A percentile compares a stretch with the other conserved stretches of the same genome.
These are phyloP conservation scores for Rubroboletus satanas DNA, from an alignment of 768 basidiomycete genomes.

Conservation along the genomic window DNA sequence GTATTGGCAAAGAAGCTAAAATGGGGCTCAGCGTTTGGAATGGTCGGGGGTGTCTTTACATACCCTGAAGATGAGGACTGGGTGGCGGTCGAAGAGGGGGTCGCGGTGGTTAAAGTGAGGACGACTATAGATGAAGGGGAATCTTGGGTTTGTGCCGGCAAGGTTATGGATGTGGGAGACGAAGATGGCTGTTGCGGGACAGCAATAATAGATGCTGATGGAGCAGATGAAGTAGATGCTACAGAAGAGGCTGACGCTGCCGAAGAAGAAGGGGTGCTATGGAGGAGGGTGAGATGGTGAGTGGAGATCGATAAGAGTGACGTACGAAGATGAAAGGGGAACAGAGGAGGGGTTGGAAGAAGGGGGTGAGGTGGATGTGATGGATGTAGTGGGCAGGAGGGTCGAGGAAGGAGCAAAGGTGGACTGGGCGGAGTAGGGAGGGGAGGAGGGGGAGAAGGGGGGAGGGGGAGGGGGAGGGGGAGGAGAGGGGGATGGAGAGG, in stretches of 20 bases:
- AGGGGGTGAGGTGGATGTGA: not conserved
- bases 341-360: not conserved
- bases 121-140: not conserved
- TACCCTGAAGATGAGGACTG: slow-evolving; percentile 23
- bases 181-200: slow-evolving; percentile 1
- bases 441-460: not conserved
- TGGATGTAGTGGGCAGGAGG: not conserved
- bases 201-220: not conserved
- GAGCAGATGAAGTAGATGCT: not conserved
- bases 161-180: not conserved
- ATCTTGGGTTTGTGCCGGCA: not conserved
- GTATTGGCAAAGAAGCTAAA: slow-evolving; percentile 45
- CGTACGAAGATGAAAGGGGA: slow-evolving; percentile 2
- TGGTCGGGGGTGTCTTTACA: not conserved
- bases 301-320: not conserved
- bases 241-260: not conserved
- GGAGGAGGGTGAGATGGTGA: not conserved
- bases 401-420: not conserved
- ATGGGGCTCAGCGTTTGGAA: not conserved
- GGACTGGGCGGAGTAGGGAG: not conserved
- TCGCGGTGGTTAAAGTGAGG: not conserved
- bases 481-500: not conserved
- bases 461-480: not conserved
- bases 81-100: slow-evolving; percentile 14
- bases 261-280: slow-evolving; percentile 1